Evolutionary conservation across 805 yeast genomes (phyloP), one percentile per base, ranked within the genome.

Genomic region (Debaryomyces maramus): DNA sequence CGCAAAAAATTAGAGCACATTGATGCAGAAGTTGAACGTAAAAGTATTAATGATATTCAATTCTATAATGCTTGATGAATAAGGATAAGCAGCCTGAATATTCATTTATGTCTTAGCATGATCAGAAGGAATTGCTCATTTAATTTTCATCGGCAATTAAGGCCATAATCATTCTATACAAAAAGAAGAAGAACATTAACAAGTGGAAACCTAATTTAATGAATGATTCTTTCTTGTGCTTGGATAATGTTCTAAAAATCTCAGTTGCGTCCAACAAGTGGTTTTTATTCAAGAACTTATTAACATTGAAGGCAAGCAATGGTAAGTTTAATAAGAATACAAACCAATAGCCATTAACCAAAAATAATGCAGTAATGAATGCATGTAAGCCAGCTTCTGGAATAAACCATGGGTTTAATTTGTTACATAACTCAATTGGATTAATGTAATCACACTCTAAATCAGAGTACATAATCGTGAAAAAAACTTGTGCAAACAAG

Each of bases 231-330:
- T 85, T 85, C 79, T 93, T 91, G 72, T 90, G 96, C 60, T 85
- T 87, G 54, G 88, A 78, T 58, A 91, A 78, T 30, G 97, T 90
- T 73, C 98, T 81, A 71, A 93, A 93, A 56, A 91, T 93, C 66
- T 91, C 97, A 32, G 99, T 91, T 43, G 98, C 98, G 65, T 93
- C 99, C 63, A 90, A 80, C 48, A 87, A 71, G 61, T 91, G 90
- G 61, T 83, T 81, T 66, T 88, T 88, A 54, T 78, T 80, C 63
- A 83, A 67, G 57, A 88, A 78, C 65, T 87, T 87, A 72, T 85
- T 83, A 44, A 72, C 81, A 62, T 93, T 93, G 75, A 75, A 93
- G 20, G 89, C 93, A 39, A 87, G 67, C 47, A 93, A 72, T 34
- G 98, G 97, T 50, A 81, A 68, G 65, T 88, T 88, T 58, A 93